Evolutionary conservation across 2,329 filamentous ascomycete species (phyloP).

Genomic region (Ascosphaera acerosa): DNA sequence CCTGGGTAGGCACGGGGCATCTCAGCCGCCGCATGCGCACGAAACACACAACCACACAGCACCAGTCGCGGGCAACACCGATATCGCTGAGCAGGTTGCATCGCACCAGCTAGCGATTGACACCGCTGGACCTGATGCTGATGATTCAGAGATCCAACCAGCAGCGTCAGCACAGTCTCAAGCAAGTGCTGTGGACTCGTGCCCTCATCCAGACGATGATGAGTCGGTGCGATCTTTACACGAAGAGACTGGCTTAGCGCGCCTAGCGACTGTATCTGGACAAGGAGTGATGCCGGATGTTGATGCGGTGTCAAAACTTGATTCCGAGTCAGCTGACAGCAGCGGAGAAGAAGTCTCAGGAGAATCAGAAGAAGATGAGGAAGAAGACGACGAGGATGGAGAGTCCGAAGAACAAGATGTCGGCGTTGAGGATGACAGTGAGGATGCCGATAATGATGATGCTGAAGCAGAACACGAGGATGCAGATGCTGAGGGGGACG

Average conservation of each 20-base stretch:
- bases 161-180: too few species aligned
- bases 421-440: not conserved
- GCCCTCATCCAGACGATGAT: too few species aligned
- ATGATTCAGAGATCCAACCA: constrained; percentile 3
- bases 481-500: constrained; percentile 2
- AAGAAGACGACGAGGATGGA: constrained; percentile 4
- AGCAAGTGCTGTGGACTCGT: too few species aligned
- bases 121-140: constrained; percentile 3
- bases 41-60: too few species aligned
- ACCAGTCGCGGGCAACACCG: too few species aligned
- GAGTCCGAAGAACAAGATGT: constrained; percentile 3
- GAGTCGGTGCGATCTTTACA: too few species aligned
- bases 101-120: too few species aligned
- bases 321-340: not conserved
- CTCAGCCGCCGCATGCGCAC: too few species aligned
- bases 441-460: constrained; percentile 1
- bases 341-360: not conserved
- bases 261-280: not conserved
- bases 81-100: too few species aligned
- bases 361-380: constrained; percentile 6
- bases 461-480: constrained; percentile 4
- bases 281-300: not conserved
- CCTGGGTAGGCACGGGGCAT: too few species aligned
- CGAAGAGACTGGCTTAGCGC: not conserved
- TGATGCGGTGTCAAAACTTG: not conserved